Evolutionary conservation across 768 basidiomycete genomes (phyloP).

Genomic region (Mrakia blollopis): DNA sequence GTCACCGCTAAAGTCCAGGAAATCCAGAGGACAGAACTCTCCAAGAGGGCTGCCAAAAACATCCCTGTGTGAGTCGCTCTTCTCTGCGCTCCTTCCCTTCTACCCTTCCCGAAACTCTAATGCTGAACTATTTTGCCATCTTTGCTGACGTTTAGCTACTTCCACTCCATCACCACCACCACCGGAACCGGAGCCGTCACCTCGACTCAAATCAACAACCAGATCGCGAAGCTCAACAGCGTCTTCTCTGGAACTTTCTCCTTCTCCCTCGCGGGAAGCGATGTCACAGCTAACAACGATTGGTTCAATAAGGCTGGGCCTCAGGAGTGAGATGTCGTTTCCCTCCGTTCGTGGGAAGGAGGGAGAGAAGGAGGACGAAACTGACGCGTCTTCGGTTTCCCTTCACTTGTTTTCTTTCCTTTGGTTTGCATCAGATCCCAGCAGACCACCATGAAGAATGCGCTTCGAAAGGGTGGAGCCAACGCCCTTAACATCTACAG

Average conservation of each 20-base stretch:
- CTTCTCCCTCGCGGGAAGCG: slow-evolving; percentile 34
- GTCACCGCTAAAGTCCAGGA: not conserved
- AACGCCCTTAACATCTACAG: no score
- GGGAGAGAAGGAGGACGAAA: no score
- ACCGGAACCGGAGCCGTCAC: slow-evolving; percentile 9
- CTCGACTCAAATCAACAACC: not conserved
- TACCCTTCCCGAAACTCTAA: not conserved
- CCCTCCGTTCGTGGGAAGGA: slow-evolving; percentile 29
- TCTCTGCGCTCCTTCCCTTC: not conserved
- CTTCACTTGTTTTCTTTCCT: no score
- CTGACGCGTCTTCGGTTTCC: no score
- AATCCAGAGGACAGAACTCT: not conserved
- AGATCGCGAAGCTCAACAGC: not conserved
- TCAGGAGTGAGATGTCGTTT: slow-evolving; percentile 40
- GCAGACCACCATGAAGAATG: slow-evolving; percentile 43
- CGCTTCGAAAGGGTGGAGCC: slow-evolving; percentile 44
- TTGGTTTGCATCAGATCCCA: no score
- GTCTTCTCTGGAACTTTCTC: slow-evolving; percentile 1
- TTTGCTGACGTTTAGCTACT: not conserved
- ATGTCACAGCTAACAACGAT: slow-evolving; percentile 34
- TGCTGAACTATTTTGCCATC: not conserved
- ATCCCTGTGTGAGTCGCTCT: not conserved
- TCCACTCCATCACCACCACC: not conserved
- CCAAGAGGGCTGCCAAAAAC: not conserved
- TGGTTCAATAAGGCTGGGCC: slow-evolving; percentile 40